Base-by-base conservation (phyloP, 2,329 filamentous ascomycete species). In the Pseudocercospora pini-densiflorae region DNA sequence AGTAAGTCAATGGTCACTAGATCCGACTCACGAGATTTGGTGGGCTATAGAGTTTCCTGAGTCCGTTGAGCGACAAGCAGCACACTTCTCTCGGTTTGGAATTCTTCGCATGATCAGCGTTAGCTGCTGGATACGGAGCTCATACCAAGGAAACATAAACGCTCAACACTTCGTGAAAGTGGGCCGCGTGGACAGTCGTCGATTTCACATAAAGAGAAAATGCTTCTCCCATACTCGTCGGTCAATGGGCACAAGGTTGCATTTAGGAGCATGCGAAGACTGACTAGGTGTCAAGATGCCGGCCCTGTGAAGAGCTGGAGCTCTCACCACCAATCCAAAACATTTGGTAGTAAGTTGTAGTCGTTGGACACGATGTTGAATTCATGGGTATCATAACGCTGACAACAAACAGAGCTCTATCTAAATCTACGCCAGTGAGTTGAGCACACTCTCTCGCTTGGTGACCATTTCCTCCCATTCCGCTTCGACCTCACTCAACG, bases 391-490 rank as follows among this genome's bases (percentile, higher is more conserved):
- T 62, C 62, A 55, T 43, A 14, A 58, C 55, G 55, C 54, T 58
- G 54, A 40, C 27, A 59, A 62, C 40, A 54, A 43, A 14, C 62
- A 14, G 55, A 43, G 31, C 49, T 57, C 21, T 47, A 40, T 10
- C 21, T 47, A 12, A 21, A 61, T 54, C 55, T 65, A 69, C 23
- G 59, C 33, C 43, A 71, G 54, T 21, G 69, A 67, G 19, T 66
- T 68, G 23, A 75, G 43, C 64, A 76, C 63, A 58, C 73, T 74
- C 55, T 77, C 72, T 61, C 81, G 75, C 72, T 84, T 84, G 55
- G 76, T 77, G 23, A 79, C 65, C 93, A 98, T 97, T 83, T 98
- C 95, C 67, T 96, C 92, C 80, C 90, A 90, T 82, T 98, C 94
- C 2, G 89, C 92, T 65, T 90, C 85, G 0, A 90, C 84, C 2